phyloP scores from a whole-genome alignment of 2,329 filamentous ascomycete species.

The Pseudogymnoascus sp. region DNA sequence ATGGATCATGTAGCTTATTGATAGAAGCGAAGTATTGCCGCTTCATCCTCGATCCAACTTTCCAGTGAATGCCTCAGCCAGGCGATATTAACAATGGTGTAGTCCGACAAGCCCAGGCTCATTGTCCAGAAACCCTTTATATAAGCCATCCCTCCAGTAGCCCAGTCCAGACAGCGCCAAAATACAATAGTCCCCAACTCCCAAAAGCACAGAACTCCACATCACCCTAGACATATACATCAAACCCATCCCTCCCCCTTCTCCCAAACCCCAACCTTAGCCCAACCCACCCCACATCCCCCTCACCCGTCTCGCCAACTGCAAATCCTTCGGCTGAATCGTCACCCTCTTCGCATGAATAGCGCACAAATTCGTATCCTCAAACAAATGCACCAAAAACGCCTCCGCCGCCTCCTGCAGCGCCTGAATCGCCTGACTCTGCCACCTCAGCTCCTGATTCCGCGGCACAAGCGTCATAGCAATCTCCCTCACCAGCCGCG shows the following conservation, averaged over 20 bases:
- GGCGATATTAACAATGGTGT: background rate
- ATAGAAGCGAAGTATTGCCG: background rate
- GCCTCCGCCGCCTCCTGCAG: conserved; percentile 95
- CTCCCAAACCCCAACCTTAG: conserved; percentile 28
- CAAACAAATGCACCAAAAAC: conserved; percentile 92
- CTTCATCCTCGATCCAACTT: background rate
- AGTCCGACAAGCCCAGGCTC: background rate
- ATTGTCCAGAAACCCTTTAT: background rate
- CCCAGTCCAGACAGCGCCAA: background rate
- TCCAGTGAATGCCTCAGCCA: background rate
- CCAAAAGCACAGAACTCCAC: background rate
- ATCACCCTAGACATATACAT: background rate
- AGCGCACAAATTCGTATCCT: conserved; percentile 91
- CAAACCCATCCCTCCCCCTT: background rate
- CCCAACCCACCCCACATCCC: conserved; percentile 68
- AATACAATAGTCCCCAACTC: background rate
- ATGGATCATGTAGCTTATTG: background rate
- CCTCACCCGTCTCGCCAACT: conserved; percentile 74
- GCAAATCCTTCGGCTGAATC: conserved; percentile 97
- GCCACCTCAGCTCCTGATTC: conserved; percentile 77
- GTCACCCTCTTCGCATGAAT: conserved; percentile 96
- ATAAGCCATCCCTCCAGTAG: background rate
- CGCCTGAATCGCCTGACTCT: conserved; percentile 87
- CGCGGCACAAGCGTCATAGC: conserved; percentile 55
- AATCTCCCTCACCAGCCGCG: conserved; percentile 71